Conservation (phyloP, 805 yeast species). For the Wickerhamiella kurtzmanii region DNA sequence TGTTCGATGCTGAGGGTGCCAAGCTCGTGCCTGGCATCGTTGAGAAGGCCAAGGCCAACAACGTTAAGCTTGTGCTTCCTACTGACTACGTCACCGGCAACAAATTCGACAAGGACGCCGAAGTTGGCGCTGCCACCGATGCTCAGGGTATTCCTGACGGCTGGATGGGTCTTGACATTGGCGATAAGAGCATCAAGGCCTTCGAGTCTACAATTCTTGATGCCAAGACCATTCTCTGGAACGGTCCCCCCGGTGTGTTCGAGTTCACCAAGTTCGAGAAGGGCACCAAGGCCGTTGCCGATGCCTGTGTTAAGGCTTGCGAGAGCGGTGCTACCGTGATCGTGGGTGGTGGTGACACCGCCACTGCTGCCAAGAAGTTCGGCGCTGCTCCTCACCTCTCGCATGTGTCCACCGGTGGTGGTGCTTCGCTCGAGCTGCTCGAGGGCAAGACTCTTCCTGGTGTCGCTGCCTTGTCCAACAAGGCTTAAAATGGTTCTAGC, state of each 20-base stretch:
- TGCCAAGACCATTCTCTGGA: conserved; percentile 98
- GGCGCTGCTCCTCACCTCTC: conserved; percentile 94
- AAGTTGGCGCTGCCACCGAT: conserved; percentile 69
- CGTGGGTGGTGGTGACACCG: conserved; percentile 98
- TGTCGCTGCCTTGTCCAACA: conserved; percentile 81
- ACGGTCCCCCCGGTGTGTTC: conserved; percentile 99
- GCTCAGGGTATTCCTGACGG: conserved; percentile 87
- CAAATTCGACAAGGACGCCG: conserved; percentile 84
- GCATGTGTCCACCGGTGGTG: conserved; percentile 99
- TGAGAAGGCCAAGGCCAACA: conserved; percentile 92
- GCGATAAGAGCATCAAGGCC: conserved; percentile 74
- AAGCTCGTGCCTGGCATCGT: conserved; percentile 84
- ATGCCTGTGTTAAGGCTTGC: conserved; percentile 75
- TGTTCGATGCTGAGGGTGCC: conserved; percentile 89
- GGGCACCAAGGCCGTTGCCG: conserved; percentile 86
- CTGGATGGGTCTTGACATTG: conserved; percentile 93
- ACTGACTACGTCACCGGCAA: conserved; percentile 94
- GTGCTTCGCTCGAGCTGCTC: conserved; percentile 95
- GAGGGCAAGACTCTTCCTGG: conserved; percentile 99
- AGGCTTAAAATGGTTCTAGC: conserved; percentile 21
- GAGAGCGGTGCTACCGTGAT: conserved; percentile 88
- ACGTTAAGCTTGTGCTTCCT: conserved; percentile 87
- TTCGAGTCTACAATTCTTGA: conserved; percentile 72
- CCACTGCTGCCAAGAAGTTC: conserved; percentile 94
- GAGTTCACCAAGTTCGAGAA: conserved; percentile 85